These are phyloP conservation scores for Fusarium odoratissimum DNA, from an alignment of 2,329 filamentous ascomycete species.

Conservation along the genomic window DNA sequence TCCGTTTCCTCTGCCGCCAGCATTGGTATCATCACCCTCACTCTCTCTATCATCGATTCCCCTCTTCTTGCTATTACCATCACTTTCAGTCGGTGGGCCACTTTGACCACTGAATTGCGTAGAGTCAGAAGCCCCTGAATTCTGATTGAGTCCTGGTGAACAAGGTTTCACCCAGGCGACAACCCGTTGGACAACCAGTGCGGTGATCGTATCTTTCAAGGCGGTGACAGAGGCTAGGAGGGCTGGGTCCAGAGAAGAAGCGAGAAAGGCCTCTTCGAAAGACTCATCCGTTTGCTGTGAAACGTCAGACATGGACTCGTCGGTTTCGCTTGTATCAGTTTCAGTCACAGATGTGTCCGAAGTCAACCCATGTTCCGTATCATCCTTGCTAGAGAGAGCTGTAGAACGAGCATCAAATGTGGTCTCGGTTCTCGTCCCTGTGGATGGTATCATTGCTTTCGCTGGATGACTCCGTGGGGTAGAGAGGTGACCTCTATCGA, in stretches of 20 bases:
- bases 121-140: not conserved
- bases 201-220: constrained; percentile 20
- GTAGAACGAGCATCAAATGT: not conserved
- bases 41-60: constrained; percentile 4
- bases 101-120: not conserved
- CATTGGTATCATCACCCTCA: not conserved
- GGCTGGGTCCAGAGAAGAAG: constrained; percentile 6
- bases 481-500: not conserved
- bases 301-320: constrained; percentile 22
- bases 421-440: not conserved
- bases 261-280: constrained; percentile 20
- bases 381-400: not conserved
- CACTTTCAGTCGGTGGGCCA: not conserved
- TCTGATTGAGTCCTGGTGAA: not conserved
- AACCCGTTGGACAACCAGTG: constrained; percentile 6
- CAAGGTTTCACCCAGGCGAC: constrained; percentile 20
- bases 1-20: constrained; percentile 8
- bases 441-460: not conserved
- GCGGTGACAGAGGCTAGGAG: constrained; percentile 1
- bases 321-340: constrained; percentile 12
- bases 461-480: not conserved
- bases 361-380: not conserved
- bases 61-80: constrained; percentile 15
- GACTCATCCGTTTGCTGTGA: constrained; percentile 28
- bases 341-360: constrained; percentile 12